Base-by-base conservation (phyloP, 441 rosid genomes). In the Brassica balearica region DNA sequence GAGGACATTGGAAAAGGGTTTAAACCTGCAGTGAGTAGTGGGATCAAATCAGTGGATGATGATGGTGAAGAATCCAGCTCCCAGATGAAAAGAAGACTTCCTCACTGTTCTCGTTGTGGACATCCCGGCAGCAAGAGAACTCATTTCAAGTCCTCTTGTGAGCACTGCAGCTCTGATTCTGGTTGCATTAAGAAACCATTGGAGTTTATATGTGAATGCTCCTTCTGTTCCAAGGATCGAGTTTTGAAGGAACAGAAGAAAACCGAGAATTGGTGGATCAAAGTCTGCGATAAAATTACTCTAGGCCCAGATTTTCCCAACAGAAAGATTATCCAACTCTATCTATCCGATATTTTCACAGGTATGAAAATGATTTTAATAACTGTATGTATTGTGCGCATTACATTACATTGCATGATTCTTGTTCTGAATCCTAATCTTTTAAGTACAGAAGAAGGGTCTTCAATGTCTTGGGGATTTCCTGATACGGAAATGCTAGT, bases 31-130 rank as follows among this genome's bases (percentile, higher is more conserved):
- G 64, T 65, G 73, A 82, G 38, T 77, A 80, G 81, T 43, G 82
- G 71, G 72, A 68, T 75, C 73, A 80, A 71, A 66, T 78, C 82
- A 38, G 66, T 41, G 2, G 61, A 56, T 15, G 84, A 79, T 73
- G 85, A 72, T 76, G 82, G 79, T 70, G 79, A 46, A 23, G 68
- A 70, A 77, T 56, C 78, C 66, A 32, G 58, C 76, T 78, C 85
- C 48, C 83, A 83, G 75, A 85, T 70, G 80, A 80, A 70, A 19
- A 79, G 60, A 43, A 86, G 85, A 83, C 55, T 72, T 74, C 82
- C 91, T 81, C 99, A 95, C 76, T 93, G 98, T 74, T 88, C 96
- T 64, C 83, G 87, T 69, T 92, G 99, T 83, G 98, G 99, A 74
- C 99, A 95, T 83, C 95, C 91, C 2, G 94, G 97, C 36, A 88